A percentile compares a stretch with the other conserved stretches of the same genome.
These are phyloP conservation scores for Penicillium paneum DNA, from an alignment of 2,329 filamentous ascomycete genomes.

Conservation along the genomic window DNA sequence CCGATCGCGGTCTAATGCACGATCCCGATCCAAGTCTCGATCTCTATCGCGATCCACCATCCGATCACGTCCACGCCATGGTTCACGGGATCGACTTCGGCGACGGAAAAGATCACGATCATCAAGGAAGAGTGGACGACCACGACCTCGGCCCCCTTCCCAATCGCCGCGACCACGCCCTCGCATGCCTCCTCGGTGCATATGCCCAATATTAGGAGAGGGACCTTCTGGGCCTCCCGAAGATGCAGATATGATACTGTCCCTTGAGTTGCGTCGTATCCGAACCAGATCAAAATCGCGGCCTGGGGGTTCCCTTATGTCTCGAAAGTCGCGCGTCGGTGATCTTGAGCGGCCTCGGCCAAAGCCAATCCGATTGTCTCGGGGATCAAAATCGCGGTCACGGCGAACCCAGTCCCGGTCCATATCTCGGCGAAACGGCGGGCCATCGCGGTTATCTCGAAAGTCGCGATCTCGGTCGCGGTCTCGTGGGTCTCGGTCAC, in stretches of 20 bases:
- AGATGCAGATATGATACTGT: slow-evolving; percentile 41
- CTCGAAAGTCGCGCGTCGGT: slow-evolving; percentile 43
- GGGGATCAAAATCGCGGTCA: slow-evolving; percentile 46
- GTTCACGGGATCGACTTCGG: slow-evolving; percentile 45
- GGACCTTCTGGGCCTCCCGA: slow-evolving; percentile 38
- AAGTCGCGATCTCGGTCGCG: slow-evolving; percentile 39
- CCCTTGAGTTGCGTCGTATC: slow-evolving; percentile 45
- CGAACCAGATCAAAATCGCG: slow-evolving; percentile 41
- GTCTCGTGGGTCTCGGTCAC: slow-evolving; percentile 58
- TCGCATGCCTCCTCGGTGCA: slow-evolving; percentile 39
- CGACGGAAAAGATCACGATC: slow-evolving; percentile 44
- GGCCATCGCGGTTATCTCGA: slow-evolving; percentile 42
- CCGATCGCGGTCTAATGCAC: slow-evolving; percentile 25
- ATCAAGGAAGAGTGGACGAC: slow-evolving; percentile 40
- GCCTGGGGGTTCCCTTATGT: slow-evolving; percentile 34
- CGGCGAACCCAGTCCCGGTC: slow-evolving; percentile 48
- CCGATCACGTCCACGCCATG: slow-evolving; percentile 38
- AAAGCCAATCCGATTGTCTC: slow-evolving; percentile 44
- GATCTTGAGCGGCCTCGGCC: slow-evolving; percentile 47
- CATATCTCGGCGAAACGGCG: slow-evolving; percentile 39
- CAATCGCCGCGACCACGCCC: slow-evolving; percentile 45
- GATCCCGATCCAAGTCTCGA: slow-evolving; percentile 32
- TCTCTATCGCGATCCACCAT: slow-evolving; percentile 39
- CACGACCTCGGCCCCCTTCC: slow-evolving; percentile 44
- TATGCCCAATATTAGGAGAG: slow-evolving; percentile 31